Evolutionary conservation across 305 asterid species (phyloP).

Genomic region (Caryopteris hybrid): DNA sequence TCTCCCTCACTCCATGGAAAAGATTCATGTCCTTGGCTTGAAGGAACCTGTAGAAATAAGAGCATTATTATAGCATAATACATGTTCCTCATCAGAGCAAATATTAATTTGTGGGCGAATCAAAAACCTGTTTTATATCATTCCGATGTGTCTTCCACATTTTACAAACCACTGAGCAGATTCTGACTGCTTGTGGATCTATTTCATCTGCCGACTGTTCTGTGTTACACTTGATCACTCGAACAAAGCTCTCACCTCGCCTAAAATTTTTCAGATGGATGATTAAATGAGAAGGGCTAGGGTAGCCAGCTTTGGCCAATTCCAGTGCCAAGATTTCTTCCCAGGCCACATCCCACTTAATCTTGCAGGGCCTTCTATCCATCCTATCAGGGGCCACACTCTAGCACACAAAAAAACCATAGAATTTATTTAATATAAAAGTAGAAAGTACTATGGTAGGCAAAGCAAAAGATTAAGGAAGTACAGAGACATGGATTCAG

Average conservation of each 20-base stretch:
- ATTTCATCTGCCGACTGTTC: slow-evolving; percentile 55
- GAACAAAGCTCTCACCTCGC: slow-evolving; percentile 85
- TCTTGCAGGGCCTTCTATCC: slow-evolving; percentile 94
- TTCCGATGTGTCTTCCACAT: slow-evolving; percentile 69
- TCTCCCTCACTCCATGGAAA: slow-evolving; percentile 41
- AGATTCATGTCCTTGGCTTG: slow-evolving; percentile 45
- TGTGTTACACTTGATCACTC: slow-evolving; percentile 79
- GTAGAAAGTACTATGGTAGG: neutral
- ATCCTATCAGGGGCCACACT: slow-evolving; percentile 68
- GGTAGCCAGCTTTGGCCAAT: slow-evolving; percentile 86
- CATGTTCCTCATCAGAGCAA: slow-evolving; percentile 3
- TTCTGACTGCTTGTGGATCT: slow-evolving; percentile 75
- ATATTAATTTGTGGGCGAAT: slow-evolving; percentile 2
- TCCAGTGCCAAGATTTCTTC: slow-evolving; percentile 84
- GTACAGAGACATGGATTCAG: slow-evolving; percentile 7
- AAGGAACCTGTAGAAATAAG: slow-evolving; percentile 37
- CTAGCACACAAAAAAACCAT: slow-evolving; percentile 38
- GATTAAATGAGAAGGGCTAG: slow-evolving; percentile 74
- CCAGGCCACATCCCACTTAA: slow-evolving; percentile 98
- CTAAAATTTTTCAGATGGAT: slow-evolving; percentile 75
- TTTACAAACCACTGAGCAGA: slow-evolving; percentile 65
- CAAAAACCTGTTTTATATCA: slow-evolving; percentile 50
- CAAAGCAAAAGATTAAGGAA: neutral
- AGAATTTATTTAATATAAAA: slow-evolving; percentile 13
- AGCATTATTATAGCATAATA: neutral